Evolutionary conservation across 2,329 filamentous ascomycete genomes (phyloP).

Genomic region (Diplodia corticola): DNA sequence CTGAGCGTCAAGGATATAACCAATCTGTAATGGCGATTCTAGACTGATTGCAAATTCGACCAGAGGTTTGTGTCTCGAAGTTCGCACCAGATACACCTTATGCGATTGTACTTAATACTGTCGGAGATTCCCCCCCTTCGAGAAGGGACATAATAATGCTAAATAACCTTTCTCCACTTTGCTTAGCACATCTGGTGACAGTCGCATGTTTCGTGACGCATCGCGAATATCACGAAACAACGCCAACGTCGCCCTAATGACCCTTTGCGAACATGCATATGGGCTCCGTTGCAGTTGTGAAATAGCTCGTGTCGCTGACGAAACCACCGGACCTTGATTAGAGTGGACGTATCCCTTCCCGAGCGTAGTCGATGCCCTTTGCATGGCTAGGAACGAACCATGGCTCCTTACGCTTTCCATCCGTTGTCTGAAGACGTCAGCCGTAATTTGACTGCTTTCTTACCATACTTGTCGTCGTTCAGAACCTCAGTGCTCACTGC

Average conservation of each 20-base stretch:
- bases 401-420: neutral
- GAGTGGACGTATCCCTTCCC: neutral
- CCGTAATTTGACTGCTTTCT: neutral
- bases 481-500: neutral
- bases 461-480: neutral
- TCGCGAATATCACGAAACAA: neutral
- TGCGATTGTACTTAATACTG: neutral
- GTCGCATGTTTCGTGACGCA: neutral
- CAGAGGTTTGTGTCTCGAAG: neutral
- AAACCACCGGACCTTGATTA: neutral
- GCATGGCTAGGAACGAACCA: no score
- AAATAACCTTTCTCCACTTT: neutral
- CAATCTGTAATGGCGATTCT: neutral
- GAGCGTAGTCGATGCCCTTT: neutral
- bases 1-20: conserved; percentile 28
- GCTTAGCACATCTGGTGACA: neutral
- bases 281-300: neutral
- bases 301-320: neutral
- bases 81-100: neutral
- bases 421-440: neutral
- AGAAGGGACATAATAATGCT: conserved; percentile 1
- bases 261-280: neutral
- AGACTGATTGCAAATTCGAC: neutral
- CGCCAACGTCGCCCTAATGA: neutral
- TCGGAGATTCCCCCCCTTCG: neutral